phyloP scores from a whole-genome alignment of 129 eudicot species.

The Rutidosis leptorrhynchoides region DNA sequence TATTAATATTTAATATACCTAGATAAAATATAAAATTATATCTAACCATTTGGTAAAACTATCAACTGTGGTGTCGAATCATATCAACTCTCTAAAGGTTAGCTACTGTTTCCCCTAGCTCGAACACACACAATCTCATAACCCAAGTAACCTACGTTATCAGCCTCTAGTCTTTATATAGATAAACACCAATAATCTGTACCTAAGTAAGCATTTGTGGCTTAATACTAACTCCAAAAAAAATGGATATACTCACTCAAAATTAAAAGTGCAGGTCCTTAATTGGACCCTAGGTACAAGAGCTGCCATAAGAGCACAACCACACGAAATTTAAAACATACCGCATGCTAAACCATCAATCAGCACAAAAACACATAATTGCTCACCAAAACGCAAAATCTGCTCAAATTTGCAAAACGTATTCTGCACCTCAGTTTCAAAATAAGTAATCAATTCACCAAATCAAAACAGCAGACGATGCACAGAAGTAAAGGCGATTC shows the following conservation, averaged over 20 bases:
- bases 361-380: slow-evolving; percentile 17
- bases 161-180: slow-evolving; percentile 11
- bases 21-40: neutral
- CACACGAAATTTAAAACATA: slow-evolving; percentile 2
- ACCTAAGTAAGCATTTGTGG: neutral
- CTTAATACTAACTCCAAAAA: neutral
- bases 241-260: neutral
- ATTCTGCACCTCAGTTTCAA: slow-evolving; percentile 17
- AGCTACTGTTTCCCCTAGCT: neutral
- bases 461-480: slow-evolving; percentile 22
- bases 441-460: slow-evolving; percentile 12
- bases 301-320: slow-evolving; percentile 8
- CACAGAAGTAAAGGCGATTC: slow-evolving; percentile 13
- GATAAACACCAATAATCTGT: neutral
- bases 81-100: neutral
- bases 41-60: neutral
- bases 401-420: slow-evolving; percentile 26
- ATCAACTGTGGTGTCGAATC: neutral
- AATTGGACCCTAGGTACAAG: slow-evolving; percentile 3
- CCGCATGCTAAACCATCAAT: neutral
- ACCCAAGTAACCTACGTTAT: slow-evolving; percentile 15
- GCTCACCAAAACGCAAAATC: slow-evolving; percentile 24
- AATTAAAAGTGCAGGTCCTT: slow-evolving; percentile 14
- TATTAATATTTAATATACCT: no score
- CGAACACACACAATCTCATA: slow-evolving; percentile 6